Base-by-base conservation (phyloP, 1,284 basidiomycete genomes). In the Leccinum pachyderme region DNA sequence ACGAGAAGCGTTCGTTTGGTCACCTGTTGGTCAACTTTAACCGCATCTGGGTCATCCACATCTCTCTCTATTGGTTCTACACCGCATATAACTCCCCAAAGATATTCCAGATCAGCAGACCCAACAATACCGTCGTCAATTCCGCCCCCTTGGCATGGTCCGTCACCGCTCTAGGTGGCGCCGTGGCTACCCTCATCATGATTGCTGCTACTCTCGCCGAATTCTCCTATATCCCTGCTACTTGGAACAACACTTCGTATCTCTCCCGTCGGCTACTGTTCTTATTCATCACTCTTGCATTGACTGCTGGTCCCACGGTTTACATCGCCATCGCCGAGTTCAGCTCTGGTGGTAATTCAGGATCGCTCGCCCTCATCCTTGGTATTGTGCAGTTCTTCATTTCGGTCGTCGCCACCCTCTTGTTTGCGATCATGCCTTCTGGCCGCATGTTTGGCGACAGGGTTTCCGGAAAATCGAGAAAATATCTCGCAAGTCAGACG, bases 11-110 rank as follows among this genome's bases (percentile, higher is more conserved):
- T 41, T 95, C 94, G 0, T 91, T 95, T 71, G 86, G 93, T 56
- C 95, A 98, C 72, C 80, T 97, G 1, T 81, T 98, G 56, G 94
- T 97, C 78, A 97, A 98, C 79, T 98, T 98, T 77, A 98, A 97
- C 77, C 91, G 95, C 53, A 91, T 98, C 65, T 98, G 95, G 95
- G 89, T 97, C 70, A 86, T 95, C 55, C 95, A 98, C 73, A 81
- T 98, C 55, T 84, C 93, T 37, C 74, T 96, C 67, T 97, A 89
- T 78, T 97, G 89, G 84, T 96, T 88, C 77, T 98, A 95, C 75
- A 97, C 93, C 29, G 82, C 94, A 22, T 98, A 84, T 80, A 98
- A 98, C 75, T 89, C 95, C 24, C 93, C 93, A 3, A 83, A 81
- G 47, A 78, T 98, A 62, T 98, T 98, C 74, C 67, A 70, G 31